Evolutionary conservation across 148 eudicot genomes (phyloP).

Genomic region (Chenopodium berlandieri): DNA sequence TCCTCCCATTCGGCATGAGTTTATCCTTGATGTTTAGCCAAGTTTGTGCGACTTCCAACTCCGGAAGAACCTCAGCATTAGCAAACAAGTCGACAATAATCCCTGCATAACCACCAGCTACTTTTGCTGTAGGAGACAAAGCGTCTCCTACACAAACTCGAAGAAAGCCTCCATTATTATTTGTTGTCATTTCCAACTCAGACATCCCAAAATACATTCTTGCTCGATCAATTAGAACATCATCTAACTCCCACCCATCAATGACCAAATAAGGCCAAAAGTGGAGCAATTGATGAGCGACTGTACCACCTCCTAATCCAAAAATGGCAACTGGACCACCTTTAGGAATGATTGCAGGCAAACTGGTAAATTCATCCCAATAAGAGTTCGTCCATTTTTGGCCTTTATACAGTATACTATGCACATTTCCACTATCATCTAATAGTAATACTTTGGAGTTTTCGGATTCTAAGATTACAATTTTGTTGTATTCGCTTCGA

Average conservation of each 20-base stretch:
- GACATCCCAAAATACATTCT: constrained; percentile 63
- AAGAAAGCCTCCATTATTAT: constrained; percentile 53
- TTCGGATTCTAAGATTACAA: constrained; percentile 60
- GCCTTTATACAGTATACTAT: constrained; percentile 56
- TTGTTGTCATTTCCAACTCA: constrained; percentile 55
- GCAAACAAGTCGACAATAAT: constrained; percentile 80
- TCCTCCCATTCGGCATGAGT: constrained; percentile 76
- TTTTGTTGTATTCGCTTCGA: constrained; percentile 52
- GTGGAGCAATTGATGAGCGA: constrained; percentile 66
- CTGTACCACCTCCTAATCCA: constrained; percentile 90
- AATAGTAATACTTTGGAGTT: constrained; percentile 56
- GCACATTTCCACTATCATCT: constrained; percentile 75
- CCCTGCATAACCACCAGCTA: constrained; percentile 89
- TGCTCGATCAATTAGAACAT: constrained; percentile 58
- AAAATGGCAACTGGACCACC: constrained; percentile 88
- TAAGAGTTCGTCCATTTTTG: constrained; percentile 75
- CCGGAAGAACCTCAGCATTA: constrained; percentile 65
- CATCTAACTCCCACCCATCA: constrained; percentile 92
- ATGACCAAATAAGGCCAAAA: constrained; percentile 69
- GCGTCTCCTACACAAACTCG: constrained; percentile 73
- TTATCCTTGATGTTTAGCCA: constrained; percentile 60
- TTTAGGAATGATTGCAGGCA: constrained; percentile 70
- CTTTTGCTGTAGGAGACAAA: constrained; percentile 44
- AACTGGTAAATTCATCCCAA: constrained; percentile 80
- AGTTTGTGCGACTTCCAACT: constrained; percentile 60